Evolutionary conservation across 257 asterid genomes (phyloP).

Genomic region (Linderniella brevidens): DNA sequence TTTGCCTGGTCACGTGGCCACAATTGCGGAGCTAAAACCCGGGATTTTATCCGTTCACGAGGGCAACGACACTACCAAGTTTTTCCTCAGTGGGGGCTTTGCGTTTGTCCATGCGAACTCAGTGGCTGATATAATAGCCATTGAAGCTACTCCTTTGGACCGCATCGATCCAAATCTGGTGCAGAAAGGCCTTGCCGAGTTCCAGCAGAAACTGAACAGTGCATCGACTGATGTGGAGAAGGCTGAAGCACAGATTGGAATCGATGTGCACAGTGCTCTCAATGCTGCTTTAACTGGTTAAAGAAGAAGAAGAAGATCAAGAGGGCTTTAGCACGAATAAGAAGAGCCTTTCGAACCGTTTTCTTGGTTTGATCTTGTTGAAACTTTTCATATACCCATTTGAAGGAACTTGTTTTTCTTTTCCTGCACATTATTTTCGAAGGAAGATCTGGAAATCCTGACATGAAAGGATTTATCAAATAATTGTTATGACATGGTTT

Average conservation of each 20-base stretch:
- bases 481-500: too few species aligned
- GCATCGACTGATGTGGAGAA: constrained; percentile 48
- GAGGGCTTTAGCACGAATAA: too few species aligned
- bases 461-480: too few species aligned
- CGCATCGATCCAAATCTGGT: constrained; percentile 29
- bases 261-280: constrained; percentile 52
- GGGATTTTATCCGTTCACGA: constrained; percentile 16
- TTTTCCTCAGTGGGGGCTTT: constrained; percentile 38
- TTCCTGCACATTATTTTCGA: too few species aligned
- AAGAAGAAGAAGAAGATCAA: too few species aligned
- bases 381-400: too few species aligned
- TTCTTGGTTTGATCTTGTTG: too few species aligned
- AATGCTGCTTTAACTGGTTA: constrained; percentile 49
- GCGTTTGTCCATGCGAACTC: constrained; percentile 47
- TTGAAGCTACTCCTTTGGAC: constrained; percentile 41
- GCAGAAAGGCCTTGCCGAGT: constrained; percentile 38
- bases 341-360: too few species aligned
- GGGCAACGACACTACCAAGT: constrained; percentile 31
- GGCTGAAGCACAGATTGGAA: constrained; percentile 59
- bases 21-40: constrained; percentile 45
- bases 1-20: constrained; percentile 52
- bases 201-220: constrained; percentile 36
- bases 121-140: constrained; percentile 33
- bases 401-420: too few species aligned
- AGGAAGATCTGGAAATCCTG: too few species aligned